Evolutionary conservation across 2,329 filamentous ascomycete genomes (phyloP).

Genomic region (Byssoonygena ceratinophila): DNA sequence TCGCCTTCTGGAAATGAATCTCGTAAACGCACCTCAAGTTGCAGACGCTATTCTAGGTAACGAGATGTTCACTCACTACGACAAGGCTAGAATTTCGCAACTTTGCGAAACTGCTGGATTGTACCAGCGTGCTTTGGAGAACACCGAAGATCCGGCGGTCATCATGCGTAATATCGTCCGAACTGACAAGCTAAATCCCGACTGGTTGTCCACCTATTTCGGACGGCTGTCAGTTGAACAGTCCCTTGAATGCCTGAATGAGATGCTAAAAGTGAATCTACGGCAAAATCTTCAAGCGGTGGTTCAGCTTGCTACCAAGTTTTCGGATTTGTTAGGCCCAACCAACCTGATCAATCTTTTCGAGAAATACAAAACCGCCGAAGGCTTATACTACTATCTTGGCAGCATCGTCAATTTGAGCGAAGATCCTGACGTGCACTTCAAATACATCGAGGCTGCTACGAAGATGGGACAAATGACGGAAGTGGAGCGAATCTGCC

Average conservation of each 20-base stretch:
- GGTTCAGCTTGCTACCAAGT: constrained; percentile 93
- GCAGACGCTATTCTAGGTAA: constrained; percentile 96
- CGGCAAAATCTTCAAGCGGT: constrained; percentile 93
- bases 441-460: constrained; percentile 98
- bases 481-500: constrained; percentile 93
- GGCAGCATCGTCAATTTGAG: constrained; percentile 96
- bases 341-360: constrained; percentile 81
- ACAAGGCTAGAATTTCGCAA: constrained; percentile 75
- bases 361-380: constrained; percentile 93
- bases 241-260: constrained; percentile 83
- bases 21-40: constrained; percentile 91
- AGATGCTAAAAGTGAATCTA: constrained; percentile 94
- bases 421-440: constrained; percentile 89
- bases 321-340: constrained; percentile 87
- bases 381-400: constrained; percentile 96
- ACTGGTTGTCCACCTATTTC: constrained; percentile 88
- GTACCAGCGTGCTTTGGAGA: constrained; percentile 76
- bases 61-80: constrained; percentile 97
- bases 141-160: constrained; percentile 79
- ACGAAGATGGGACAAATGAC: constrained; percentile 87
- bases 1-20: constrained; percentile 91
- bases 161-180: constrained; percentile 84
- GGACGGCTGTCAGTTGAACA: constrained; percentile 91
- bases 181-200: constrained; percentile 73
- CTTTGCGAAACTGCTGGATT: constrained; percentile 91